Evolutionary conservation across 2,329 filamentous ascomycete species (phyloP), one percentile per base, ranked within the genome.

Genomic region (Lecanoromycetidae sp.): DNA sequence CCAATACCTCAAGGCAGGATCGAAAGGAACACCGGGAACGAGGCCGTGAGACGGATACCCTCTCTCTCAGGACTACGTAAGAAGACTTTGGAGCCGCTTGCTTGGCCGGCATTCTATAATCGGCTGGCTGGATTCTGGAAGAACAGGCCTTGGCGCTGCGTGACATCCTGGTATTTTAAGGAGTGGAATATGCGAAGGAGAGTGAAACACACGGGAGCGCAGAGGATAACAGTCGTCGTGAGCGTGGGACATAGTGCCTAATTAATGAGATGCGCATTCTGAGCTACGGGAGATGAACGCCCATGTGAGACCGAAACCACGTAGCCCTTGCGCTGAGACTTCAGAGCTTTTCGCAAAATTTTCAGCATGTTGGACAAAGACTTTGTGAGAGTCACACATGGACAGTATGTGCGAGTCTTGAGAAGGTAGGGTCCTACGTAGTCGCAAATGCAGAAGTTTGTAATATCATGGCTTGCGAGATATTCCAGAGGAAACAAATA

Each of bases 61-160:
- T 84, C 80, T 58, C 65, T 87, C 17, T 73, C 82, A 1, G 69
- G 65, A 22, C 57, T 82, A 48, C 71, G 83, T 32, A 87, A 87
- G 60, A 61, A 66, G 53, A 75, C 74, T 15, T 62, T 87, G 54
- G 61, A 72, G 51, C 78, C 79, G 8, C 57, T 86, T 52, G 58
- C 71, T 27, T 76, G 76, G 70, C 66, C 75, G 4, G 68, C 71
- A 13, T 55, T 63, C 3, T 64, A 63, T 43, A 62, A 71, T 38
- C 70, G 75, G 34, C 57, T 79, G 22, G 56, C 59, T 6, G 79
- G 78, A 0, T 55, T 74, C 4, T 84, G 80, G 80, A 60, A 61
- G 48, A 80, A 79, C 58, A 65, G 79, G 12, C 33, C 75, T 3
- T 62, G 62, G 46, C 65, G 77, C 4, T 71, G 73, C 63, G 57